Conservation (phyloP, 352 stramenopile genomes). For the Globisporangium yorkense region DNA sequence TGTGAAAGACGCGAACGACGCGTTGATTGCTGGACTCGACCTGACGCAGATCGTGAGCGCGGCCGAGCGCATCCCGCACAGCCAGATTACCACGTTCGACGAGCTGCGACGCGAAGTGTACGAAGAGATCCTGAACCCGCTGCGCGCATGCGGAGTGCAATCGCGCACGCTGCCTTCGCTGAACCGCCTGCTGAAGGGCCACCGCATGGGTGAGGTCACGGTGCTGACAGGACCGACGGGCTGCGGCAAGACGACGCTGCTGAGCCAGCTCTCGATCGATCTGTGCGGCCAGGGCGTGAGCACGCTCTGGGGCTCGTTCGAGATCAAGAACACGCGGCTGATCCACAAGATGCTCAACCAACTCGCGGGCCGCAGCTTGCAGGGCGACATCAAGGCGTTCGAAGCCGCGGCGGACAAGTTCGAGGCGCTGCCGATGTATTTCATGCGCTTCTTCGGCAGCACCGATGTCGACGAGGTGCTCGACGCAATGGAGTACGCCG, state of each 20-base stretch:
- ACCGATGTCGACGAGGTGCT: slow-evolving; percentile 94
- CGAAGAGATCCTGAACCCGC: slow-evolving; percentile 93
- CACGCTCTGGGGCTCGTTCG: slow-evolving; percentile 98
- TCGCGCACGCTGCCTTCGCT: slow-evolving; percentile 93
- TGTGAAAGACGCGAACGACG: slow-evolving; percentile 95
- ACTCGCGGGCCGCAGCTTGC: slow-evolving; percentile 66
- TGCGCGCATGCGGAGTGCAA: slow-evolving; percentile 90
- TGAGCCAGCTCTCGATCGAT: slow-evolving; percentile 89
- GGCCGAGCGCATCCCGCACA: slow-evolving; percentile 86
- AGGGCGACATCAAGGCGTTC: slow-evolving; percentile 72
- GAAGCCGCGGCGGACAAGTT: slow-evolving; percentile 86
- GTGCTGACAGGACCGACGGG: slow-evolving; percentile 97
- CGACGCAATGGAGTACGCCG: slow-evolving; percentile 98
- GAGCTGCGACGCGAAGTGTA: slow-evolving; percentile 91
- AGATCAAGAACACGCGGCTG: slow-evolving; percentile 98
- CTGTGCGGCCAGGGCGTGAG: slow-evolving; percentile 94
- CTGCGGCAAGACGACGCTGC: slow-evolving; percentile 92
- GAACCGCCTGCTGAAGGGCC: slow-evolving; percentile 95
- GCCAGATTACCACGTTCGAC: slow-evolving; percentile 92
- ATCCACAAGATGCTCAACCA: slow-evolving; percentile 98
- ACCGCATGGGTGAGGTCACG: slow-evolving; percentile 96
- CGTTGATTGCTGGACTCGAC: slow-evolving; percentile 87
- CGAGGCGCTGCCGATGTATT: slow-evolving; percentile 95
- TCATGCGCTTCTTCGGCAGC: slow-evolving; percentile 98
- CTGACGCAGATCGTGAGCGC: slow-evolving; percentile 80